Evolutionary conservation across 805 yeast genomes (phyloP).

Genomic region (Debaryomyces hansenii): DNA sequence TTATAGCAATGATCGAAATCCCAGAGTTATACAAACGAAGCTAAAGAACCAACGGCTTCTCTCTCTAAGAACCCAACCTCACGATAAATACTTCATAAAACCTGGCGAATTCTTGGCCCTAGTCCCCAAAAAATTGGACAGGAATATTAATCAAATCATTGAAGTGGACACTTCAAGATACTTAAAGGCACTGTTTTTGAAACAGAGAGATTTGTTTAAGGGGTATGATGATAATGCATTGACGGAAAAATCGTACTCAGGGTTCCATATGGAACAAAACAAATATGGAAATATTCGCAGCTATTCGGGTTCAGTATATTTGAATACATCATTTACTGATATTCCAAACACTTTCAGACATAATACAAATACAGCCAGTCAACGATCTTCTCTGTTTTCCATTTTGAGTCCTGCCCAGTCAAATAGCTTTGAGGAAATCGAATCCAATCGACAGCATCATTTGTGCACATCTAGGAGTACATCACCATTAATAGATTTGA

Average conservation of each 20-base stretch:
- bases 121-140: conserved; percentile 5
- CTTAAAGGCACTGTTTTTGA: background rate
- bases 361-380: too few relatives aligned
- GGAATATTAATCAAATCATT: background rate
- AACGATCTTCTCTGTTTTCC: too few relatives aligned
- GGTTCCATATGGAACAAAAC: too few relatives aligned
- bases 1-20: conserved; percentile 38
- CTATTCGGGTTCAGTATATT: background rate
- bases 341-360: too few relatives aligned
- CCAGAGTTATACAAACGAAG: conserved; percentile 37
- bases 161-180: background rate
- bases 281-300: conserved; percentile 1
- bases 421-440: too few relatives aligned
- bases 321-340: background rate
- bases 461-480: background rate
- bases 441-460: too few relatives aligned
- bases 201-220: background rate
- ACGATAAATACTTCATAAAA: conserved; percentile 27
- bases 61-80: conserved; percentile 39
- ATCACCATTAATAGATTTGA: background rate
- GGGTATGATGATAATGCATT: conserved; percentile 2
- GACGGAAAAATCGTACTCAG: background rate
- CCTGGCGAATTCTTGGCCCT: conserved; percentile 34
- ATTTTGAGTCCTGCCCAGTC: too few relatives aligned
- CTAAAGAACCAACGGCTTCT: conserved; percentile 31